phyloP scores from a whole-genome alignment of 2,329 filamentous ascomycete species.

The Nigrospora osmanthi region DNA sequence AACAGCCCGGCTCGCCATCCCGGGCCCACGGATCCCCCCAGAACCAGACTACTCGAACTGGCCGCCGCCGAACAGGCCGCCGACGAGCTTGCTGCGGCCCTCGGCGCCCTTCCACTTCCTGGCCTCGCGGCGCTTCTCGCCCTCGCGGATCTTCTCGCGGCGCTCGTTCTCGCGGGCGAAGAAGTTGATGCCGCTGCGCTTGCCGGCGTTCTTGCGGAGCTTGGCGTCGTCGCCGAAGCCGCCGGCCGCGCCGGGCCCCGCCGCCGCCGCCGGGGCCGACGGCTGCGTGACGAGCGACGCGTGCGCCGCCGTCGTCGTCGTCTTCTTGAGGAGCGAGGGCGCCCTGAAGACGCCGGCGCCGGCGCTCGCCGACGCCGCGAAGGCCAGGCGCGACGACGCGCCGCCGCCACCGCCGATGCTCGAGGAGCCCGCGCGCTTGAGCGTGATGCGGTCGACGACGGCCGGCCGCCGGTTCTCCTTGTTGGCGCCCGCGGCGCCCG shows the following conservation, averaged over 20 bases:
- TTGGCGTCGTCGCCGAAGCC: constrained; percentile 35
- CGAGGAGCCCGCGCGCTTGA: constrained; percentile 50
- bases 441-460: constrained; percentile 66
- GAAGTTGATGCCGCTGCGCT: constrained; percentile 52
- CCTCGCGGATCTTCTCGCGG: constrained; percentile 44
- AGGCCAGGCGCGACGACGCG: constrained; percentile 43
- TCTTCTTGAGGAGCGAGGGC: constrained; percentile 63
- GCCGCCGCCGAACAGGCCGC: constrained; percentile 50
- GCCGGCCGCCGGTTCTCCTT: constrained; percentile 41
- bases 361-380: constrained; percentile 35
- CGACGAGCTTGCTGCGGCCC: constrained; percentile 46
- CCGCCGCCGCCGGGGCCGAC: background rate
- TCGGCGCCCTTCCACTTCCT: constrained; percentile 51
- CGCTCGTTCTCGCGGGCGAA: constrained; percentile 54
- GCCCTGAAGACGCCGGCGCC: constrained; percentile 50
- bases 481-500: constrained; percentile 19
- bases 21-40: no score
- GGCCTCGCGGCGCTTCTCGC: constrained; percentile 49
- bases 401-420: constrained; percentile 21
- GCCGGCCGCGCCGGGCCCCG: constrained; percentile 8
- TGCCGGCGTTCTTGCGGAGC: constrained; percentile 53
- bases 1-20: no score
- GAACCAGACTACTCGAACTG: constrained; percentile 36
- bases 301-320: constrained; percentile 49
- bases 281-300: constrained; percentile 35